phyloP scores from a whole-genome alignment of 805 yeast genomes.

The Barnettozyma pratensis region DNA sequence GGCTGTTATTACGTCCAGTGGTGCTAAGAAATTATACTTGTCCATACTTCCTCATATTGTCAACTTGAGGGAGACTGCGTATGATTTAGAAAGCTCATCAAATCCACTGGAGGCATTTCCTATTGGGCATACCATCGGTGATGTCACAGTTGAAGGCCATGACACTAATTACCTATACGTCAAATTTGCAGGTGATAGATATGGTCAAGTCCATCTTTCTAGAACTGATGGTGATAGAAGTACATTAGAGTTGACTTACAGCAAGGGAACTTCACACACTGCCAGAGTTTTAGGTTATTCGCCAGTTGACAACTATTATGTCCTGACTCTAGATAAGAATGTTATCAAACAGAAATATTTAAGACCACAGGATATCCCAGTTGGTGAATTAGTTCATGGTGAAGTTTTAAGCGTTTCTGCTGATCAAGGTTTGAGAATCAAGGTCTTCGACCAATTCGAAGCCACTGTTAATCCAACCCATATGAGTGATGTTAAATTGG shows the following conservation, averaged over 20 bases:
- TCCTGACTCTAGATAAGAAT: constrained; percentile 64
- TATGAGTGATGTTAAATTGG: constrained; percentile 77
- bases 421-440: constrained; percentile 64
- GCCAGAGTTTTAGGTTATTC: constrained; percentile 79
- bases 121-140: constrained; percentile 60
- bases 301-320: constrained; percentile 57
- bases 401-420: constrained; percentile 48
- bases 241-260: constrained; percentile 41
- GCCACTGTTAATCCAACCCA: constrained; percentile 74
- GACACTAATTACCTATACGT: constrained; percentile 55
- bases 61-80: constrained; percentile 22
- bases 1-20: constrained; percentile 48
- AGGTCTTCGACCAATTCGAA: constrained; percentile 58
- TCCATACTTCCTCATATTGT: constrained; percentile 58
- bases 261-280: constrained; percentile 58
- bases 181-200: constrained; percentile 46
- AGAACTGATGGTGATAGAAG: constrained; percentile 47
- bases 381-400: constrained; percentile 60
- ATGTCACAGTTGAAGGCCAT: constrained; percentile 53
- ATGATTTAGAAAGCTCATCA: constrained; percentile 23
- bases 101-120: constrained; percentile 64
- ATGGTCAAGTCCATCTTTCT: constrained; percentile 79
- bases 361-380: constrained; percentile 64
- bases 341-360: constrained; percentile 62
- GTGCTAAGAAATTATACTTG: constrained; percentile 54